A percentile compares a stretch with the other conserved stretches of the same genome.
phyloP scores from a whole-genome alignment of 176 grass and related monocot species.

The Juncus inflexus region DNA sequence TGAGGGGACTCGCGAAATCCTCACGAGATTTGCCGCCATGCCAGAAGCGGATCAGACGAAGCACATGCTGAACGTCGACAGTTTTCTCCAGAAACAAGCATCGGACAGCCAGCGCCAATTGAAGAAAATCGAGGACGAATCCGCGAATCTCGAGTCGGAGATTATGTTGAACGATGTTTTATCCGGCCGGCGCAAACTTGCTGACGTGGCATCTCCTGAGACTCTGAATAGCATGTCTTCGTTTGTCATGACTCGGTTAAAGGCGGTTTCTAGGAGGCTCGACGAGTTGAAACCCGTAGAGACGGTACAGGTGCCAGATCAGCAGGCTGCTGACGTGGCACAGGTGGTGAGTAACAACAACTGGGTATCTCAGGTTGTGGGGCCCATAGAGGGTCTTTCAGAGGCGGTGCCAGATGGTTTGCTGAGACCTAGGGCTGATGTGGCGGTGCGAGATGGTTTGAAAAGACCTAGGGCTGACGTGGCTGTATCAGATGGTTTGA shows the following conservation, averaged over 20 bases:
- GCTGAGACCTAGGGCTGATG: no score
- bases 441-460: no score
- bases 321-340: not conserved
- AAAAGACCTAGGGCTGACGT: no score
- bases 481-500: no score
- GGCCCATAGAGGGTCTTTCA: no score
- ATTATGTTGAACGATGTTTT: conserved; percentile 34
- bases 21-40: conserved; percentile 29
- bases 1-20: not conserved
- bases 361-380: no score
- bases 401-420: no score
- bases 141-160: conserved; percentile 15
- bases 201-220: conserved; percentile 17
- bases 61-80: conserved; percentile 44
- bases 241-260: conserved; percentile 28
- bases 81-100: conserved; percentile 25
- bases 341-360: no score
- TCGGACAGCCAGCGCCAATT: conserved; percentile 34
- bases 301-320: not conserved
- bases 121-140: conserved; percentile 24
- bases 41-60: conserved; percentile 33
- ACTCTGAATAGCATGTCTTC: conserved; percentile 15
- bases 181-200: not conserved
- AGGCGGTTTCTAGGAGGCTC: conserved; percentile 1
- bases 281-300: not conserved